These are phyloP conservation scores for Fraxinus excelsior DNA, from an alignment of 257 asterid species.

Conservation along the genomic window DNA sequence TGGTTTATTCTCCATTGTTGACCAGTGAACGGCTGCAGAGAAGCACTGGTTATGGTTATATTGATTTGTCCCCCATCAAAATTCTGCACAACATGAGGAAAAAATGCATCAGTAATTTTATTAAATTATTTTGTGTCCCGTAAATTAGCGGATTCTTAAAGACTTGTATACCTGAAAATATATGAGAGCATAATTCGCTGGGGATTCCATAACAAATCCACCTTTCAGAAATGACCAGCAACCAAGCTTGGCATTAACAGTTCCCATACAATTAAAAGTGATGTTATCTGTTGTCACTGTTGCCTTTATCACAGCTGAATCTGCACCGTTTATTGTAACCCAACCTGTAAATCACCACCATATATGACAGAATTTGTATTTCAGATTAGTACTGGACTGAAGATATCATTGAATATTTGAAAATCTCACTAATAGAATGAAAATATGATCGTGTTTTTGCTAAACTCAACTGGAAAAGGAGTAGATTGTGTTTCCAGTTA, in stretches of 20 bases:
- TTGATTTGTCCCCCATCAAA: conserved; percentile 25
- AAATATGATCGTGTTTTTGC: neutral
- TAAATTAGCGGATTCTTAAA: neutral
- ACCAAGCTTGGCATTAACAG: conserved; percentile 41
- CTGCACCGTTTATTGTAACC: conserved; percentile 47
- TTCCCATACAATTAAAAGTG: conserved; percentile 46
- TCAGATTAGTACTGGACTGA: neutral
- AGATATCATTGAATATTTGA: neutral
- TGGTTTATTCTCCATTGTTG: conserved; percentile 51
- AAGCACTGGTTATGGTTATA: conserved; percentile 42
- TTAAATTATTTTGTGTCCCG: neutral
- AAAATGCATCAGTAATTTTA: neutral
- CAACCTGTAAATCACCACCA: conserved; percentile 43
- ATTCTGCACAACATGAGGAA: conserved; percentile 33
- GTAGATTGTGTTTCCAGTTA: conserved; percentile 47
- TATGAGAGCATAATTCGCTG: conserved; percentile 32
- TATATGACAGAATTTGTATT: neutral
- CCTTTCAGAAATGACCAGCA: conserved; percentile 81
- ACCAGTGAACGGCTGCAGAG: conserved; percentile 56
- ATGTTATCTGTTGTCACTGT: conserved; percentile 38
- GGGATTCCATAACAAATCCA: conserved; percentile 49
- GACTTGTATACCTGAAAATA: conserved; percentile 37
- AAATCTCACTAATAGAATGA: neutral
- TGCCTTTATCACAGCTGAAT: conserved; percentile 40
- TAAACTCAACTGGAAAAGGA: conserved; percentile 61